These are phyloP conservation scores for Geotrichum ghanense DNA, from an alignment of 805 yeast species.

Conservation along the genomic window DNA sequence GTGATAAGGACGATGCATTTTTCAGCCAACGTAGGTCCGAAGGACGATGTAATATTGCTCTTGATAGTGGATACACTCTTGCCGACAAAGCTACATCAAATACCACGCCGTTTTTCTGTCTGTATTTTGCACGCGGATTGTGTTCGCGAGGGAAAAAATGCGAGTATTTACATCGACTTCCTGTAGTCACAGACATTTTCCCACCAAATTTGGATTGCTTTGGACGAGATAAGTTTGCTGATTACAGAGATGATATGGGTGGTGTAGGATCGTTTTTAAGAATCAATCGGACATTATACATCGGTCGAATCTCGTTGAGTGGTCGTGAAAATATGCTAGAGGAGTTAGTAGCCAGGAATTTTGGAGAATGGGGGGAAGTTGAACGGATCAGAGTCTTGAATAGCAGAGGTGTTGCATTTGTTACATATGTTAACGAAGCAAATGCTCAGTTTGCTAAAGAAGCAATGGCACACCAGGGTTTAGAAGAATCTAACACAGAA, in stretches of 20 bases:
- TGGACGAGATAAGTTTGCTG: constrained; percentile 78
- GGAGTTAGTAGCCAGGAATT: constrained; percentile 35
- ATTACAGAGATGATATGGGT: constrained; percentile 83
- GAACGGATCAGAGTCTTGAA: constrained; percentile 53
- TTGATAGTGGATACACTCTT: constrained; percentile 66
- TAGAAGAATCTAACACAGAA: constrained; percentile 35
- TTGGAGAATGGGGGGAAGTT: constrained; percentile 67
- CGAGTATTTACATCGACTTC: constrained; percentile 66
- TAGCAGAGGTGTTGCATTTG: constrained; percentile 63
- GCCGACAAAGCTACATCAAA: constrained; percentile 41
- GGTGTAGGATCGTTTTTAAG: constrained; percentile 77
- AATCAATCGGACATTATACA: constrained; percentile 63
- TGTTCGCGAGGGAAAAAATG: constrained; percentile 74
- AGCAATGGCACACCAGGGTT: constrained; percentile 78
- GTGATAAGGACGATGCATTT: constrained; percentile 35
- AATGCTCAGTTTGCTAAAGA: constrained; percentile 93
- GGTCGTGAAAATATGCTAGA: constrained; percentile 33
- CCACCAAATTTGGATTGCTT: constrained; percentile 74
- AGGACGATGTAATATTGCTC: constrained; percentile 44
- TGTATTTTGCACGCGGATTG: constrained; percentile 82
- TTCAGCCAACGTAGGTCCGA: constrained; percentile 37
- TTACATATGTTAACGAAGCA: constrained; percentile 53
- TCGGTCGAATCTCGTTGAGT: constrained; percentile 38
- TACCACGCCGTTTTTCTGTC: constrained; percentile 40
- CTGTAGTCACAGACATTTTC: constrained; percentile 44